Conservation (phyloP, 225 moss, liverwort and hornwort genomes). For the Physcomitrium patens region DNA sequence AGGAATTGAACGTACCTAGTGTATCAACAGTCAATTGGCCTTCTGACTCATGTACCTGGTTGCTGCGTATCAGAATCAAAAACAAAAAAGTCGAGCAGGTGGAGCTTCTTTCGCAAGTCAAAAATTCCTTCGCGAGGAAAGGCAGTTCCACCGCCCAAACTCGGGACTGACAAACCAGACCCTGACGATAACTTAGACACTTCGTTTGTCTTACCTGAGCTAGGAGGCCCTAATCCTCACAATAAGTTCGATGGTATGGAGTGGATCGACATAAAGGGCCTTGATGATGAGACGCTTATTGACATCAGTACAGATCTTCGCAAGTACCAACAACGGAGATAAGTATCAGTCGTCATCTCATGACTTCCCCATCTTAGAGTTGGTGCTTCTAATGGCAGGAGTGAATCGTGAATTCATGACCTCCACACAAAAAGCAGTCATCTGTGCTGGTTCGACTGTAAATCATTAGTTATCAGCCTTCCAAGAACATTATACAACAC, state of each 20-base stretch:
- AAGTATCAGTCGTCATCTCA: neutral
- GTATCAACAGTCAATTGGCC: no score
- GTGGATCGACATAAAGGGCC: constrained; percentile 67
- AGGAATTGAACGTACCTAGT: neutral
- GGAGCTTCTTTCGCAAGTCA: constrained; percentile 22
- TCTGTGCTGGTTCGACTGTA: neutral
- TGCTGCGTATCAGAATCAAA: constrained; percentile 20
- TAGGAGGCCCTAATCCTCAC: constrained; percentile 55
- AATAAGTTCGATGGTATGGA: constrained; percentile 64
- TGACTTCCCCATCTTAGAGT: neutral
- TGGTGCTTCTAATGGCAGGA: neutral
- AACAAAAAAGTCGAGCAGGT: constrained; percentile 5
- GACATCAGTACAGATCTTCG: constrained; percentile 58
- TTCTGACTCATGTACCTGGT: no score
- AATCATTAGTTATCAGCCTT: neutral
- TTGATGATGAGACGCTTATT: constrained; percentile 45
- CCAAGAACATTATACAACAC: neutral
- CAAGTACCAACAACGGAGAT: constrained; percentile 42
- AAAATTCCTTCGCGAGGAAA: neutral
- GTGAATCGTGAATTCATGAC: neutral
- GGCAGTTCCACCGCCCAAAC: constrained; percentile 23
- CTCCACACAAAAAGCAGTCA: neutral
- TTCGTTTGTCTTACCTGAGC: constrained; percentile 55
- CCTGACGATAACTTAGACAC: constrained; percentile 58
- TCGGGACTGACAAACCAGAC: constrained; percentile 58